A percentile compares a stretch with the other conserved stretches of the same genome.
These are phyloP conservation scores for Aspergillus nomiae DNA, from an alignment of 2,329 filamentous ascomycete species.

Conservation along the genomic window DNA sequence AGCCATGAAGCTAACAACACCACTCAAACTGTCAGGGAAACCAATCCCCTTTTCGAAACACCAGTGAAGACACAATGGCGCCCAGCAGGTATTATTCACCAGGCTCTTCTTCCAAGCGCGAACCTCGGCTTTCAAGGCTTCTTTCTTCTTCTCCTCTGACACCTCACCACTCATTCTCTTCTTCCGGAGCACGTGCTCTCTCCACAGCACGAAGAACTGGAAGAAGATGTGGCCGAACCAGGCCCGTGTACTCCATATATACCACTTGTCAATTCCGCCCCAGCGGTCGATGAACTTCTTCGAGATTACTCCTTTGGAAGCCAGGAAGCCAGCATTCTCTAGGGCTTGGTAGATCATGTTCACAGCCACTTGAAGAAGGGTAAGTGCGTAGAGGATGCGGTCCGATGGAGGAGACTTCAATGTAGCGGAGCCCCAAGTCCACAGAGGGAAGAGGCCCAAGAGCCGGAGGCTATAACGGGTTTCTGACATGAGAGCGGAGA, in stretches of 20 bases:
- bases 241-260: constrained; percentile 72
- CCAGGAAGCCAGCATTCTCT: constrained; percentile 82
- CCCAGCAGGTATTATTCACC: constrained; percentile 72
- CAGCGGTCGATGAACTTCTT: constrained; percentile 40
- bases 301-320: constrained; percentile 69
- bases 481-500: constrained; percentile 51
- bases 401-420: constrained; percentile 50
- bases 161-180: constrained; percentile 27
- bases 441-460: constrained; percentile 70
- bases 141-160: constrained; percentile 34
- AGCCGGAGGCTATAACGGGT: constrained; percentile 58
- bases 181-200: constrained; percentile 41
- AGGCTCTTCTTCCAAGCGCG: constrained; percentile 61
- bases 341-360: constrained; percentile 73
- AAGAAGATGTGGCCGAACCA: constrained; percentile 79
- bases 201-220: constrained; percentile 69
- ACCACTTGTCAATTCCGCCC: constrained; percentile 62
- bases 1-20: constrained; percentile 58
- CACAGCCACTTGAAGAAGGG: constrained; percentile 67
- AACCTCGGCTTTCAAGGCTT: constrained; percentile 47
- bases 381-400: constrained; percentile 53
- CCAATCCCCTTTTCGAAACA: constrained; percentile 66
- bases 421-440: constrained; percentile 72
- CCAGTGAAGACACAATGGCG: constrained; percentile 84
- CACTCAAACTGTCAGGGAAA: constrained; percentile 61